Conservation (phyloP, 495 filamentous ascomycete genomes). For the Rhypophila decipiens region DNA sequence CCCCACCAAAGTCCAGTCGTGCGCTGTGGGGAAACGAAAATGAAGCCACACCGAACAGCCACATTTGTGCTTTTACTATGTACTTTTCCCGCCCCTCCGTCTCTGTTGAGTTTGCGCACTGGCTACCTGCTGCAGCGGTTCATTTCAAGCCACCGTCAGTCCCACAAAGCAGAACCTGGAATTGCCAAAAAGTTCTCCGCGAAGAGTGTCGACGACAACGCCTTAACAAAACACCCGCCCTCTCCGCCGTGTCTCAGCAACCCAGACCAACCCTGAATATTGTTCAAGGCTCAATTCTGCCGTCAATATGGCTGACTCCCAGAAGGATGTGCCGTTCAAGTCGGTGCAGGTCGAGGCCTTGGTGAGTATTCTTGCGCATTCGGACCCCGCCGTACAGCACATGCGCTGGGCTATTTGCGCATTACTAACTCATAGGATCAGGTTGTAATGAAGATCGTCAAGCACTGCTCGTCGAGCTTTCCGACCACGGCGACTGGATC, state of each 20-base stretch:
- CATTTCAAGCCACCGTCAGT: constrained; percentile 1
- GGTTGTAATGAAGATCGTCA: constrained; percentile 97
- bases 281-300: background rate
- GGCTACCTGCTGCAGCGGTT: no score
- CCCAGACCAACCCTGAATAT: background rate
- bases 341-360: constrained; percentile 81
- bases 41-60: background rate
- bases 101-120: no score
- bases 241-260: background rate
- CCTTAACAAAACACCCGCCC: constrained; percentile 1
- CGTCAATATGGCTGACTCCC: constrained; percentile 36
- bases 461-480: constrained; percentile 80
- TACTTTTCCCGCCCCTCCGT: no score
- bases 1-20: no score
- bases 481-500: constrained; percentile 86
- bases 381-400: background rate
- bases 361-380: constrained; percentile 37
- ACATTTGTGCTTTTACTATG: background rate
- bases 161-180: constrained; percentile 31
- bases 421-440: constrained; percentile 27
- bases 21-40: no score
- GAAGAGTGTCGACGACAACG: constrained; percentile 1
- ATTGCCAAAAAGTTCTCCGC: constrained; percentile 13
- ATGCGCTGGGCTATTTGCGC: no score
- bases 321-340: constrained; percentile 60